Evolutionary conservation across 768 basidiomycete species (phyloP).

Genomic region (Kwoniella shandongensis): DNA sequence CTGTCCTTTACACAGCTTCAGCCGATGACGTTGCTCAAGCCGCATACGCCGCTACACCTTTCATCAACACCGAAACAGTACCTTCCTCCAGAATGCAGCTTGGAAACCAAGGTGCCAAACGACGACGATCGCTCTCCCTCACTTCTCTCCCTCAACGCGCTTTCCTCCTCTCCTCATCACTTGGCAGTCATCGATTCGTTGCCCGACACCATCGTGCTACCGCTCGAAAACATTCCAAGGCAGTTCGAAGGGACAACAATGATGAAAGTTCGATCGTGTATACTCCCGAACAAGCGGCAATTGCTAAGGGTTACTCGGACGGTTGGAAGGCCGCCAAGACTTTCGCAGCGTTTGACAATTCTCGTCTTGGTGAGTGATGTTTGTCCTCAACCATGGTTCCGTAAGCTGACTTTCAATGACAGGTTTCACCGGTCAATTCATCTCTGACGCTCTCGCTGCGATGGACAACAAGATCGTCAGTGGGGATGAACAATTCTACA

Average conservation of each 20-base stretch:
- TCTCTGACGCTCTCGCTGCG: slow-evolving; percentile 58
- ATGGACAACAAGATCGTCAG: slow-evolving; percentile 54
- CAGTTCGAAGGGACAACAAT: slow-evolving; percentile 1
- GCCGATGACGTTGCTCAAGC: slow-evolving; percentile 11
- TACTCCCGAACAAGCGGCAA: slow-evolving; percentile 38
- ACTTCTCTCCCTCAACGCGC: slow-evolving; percentile 31
- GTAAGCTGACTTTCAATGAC: slow-evolving; percentile 50
- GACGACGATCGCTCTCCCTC: slow-evolving; percentile 14
- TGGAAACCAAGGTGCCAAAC: slow-evolving; percentile 1
- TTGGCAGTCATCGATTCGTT: slow-evolving; percentile 27
- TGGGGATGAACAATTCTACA: slow-evolving; percentile 54
- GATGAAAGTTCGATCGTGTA: slow-evolving; percentile 10
- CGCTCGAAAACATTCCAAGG: slow-evolving; percentile 2
- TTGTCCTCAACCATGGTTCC: slow-evolving; percentile 20
- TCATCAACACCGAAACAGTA: slow-evolving; percentile 19
- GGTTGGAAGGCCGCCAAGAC: slow-evolving; percentile 62
- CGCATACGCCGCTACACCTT: slow-evolving; percentile 5
- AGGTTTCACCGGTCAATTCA: slow-evolving; percentile 65
- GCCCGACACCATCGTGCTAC: slow-evolving; percentile 19
- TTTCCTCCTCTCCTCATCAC: slow-evolving; percentile 28
- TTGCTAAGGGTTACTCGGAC: slow-evolving; percentile 61
- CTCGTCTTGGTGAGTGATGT: slow-evolving; percentile 31
- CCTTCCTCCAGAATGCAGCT: slow-evolving; percentile 25
- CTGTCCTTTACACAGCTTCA: neutral
- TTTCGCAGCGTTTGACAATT: slow-evolving; percentile 58